Evolutionary conservation across 2,329 filamentous ascomycete species (phyloP).

Genomic region (Mollisia scopiformis): DNA sequence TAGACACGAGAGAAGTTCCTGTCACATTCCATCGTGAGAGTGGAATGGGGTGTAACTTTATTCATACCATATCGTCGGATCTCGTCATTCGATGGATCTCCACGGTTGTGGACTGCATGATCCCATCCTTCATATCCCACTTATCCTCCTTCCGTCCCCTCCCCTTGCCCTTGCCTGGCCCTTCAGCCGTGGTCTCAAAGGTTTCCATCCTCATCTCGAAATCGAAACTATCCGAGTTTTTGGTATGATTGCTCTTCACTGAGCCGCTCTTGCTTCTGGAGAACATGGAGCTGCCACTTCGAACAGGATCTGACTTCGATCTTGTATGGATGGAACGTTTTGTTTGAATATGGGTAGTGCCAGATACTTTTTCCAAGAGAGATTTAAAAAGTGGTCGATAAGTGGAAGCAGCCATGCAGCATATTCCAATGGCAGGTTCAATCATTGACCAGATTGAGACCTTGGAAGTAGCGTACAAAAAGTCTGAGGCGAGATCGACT

Average conservation of each 20-base stretch:
- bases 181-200: not conserved
- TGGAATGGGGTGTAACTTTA: too few species aligned
- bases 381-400: conserved; percentile 22
- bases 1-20: too few species aligned
- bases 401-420: conserved; percentile 19
- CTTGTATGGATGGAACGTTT: not conserved
- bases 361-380: not conserved
- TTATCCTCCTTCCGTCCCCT: not conserved
- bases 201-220: not conserved
- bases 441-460: conserved; percentile 26
- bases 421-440: conserved; percentile 23
- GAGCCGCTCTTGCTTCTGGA: not conserved
- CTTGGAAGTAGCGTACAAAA: conserved; percentile 21
- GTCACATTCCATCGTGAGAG: not conserved
- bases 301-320: not conserved
- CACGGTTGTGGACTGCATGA: conserved; percentile 7
- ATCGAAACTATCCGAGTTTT: not conserved
- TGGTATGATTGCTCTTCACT: not conserved
- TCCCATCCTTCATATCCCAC: conserved; percentile 5
- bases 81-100: conserved; percentile 4
- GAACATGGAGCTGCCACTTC: not conserved
- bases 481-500: conserved; percentile 14
- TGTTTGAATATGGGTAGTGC: not conserved
- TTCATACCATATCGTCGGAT: not conserved
- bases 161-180: not conserved